Evolutionary conservation across 2,329 filamentous ascomycete species (phyloP), one percentile per base, ranked within the genome.

Genomic region (Xylariaceae sp.): DNA sequence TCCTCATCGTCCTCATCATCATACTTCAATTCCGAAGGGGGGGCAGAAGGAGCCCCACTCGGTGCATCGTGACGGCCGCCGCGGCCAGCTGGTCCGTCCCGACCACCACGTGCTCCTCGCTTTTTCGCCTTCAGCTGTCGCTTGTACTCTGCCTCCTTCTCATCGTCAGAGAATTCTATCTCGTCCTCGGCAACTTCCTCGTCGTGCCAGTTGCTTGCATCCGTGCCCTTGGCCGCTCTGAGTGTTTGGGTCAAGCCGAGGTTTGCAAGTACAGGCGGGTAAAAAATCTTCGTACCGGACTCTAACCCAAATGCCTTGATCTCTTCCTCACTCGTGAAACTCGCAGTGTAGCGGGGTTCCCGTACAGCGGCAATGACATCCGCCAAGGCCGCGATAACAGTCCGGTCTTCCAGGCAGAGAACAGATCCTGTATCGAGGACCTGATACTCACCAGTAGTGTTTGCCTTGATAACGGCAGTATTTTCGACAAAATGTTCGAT

Each of bases 131-230:
- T 88, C 36, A 78, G 53, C 43, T 74, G 73, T 40, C 76, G 69
- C 66, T 84, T 94, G 59, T 88, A 79, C 52, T 88, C 86, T 6
- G 84, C 83, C 63, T 98, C 92, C 51, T 86, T 85, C 64, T 98
- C 92, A 54, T 98, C 92, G 51, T 98, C 92, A 0, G 90, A 96
- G 60, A 97, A 97, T 58, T 97, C 92, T 52, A 88, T 76, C 59
- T 97, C 90, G 26, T 94, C 86, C 21, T 85, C 83, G 12, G 68
- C 80, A 6, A 88, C 75, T 65, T 97, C 90, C 61, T 98, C 92
- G 51, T 97, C 92, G 61, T 95, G 85, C 38, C 95, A 74, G 59
- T 97, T 97, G 36, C 88, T 94, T 7, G 92, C 90, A 62, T 98
- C 92, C 8, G 88, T 92, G 43, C 88, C 88, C 65, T 94, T 97